phyloP scores from a whole-genome alignment of 345 rosid genomes.

The Corchorus capsularis region DNA sequence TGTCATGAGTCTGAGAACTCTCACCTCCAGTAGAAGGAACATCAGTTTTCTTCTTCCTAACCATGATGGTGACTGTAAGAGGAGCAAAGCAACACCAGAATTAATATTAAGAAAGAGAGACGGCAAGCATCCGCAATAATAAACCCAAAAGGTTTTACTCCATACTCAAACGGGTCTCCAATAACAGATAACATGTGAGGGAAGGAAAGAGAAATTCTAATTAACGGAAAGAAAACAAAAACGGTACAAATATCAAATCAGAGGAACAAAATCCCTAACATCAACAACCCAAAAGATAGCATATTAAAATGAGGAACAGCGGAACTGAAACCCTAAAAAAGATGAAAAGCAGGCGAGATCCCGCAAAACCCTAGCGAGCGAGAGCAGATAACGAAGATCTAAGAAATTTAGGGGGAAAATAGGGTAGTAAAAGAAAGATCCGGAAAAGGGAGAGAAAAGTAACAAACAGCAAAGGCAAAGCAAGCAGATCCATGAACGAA shows the following conservation, averaged over 20 bases:
- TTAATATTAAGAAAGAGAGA: background rate
- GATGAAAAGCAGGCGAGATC: background rate
- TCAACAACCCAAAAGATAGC: background rate
- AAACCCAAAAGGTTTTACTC: background rate
- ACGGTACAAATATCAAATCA: background rate
- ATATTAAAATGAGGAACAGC: background rate
- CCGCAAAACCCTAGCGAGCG: background rate
- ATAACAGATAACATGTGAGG: background rate
- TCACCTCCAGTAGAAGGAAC: slow-evolving; percentile 61
- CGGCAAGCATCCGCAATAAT: background rate
- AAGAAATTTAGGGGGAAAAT: background rate
- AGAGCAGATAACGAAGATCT: slow-evolving; percentile 10
- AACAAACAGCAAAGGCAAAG: background rate
- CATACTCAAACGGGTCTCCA: background rate
- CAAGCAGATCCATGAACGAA: slow-evolving; percentile 8
- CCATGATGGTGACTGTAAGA: slow-evolving; percentile 52
- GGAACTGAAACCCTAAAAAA: background rate
- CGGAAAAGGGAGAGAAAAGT: background rate
- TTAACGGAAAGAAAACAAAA: background rate
- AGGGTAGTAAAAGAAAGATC: background rate
- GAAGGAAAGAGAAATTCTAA: background rate
- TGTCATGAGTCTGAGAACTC: slow-evolving; percentile 65
- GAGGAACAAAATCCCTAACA: background rate
- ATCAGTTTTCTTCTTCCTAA: slow-evolving; percentile 73
- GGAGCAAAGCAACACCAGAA: background rate